These are phyloP conservation scores for Parmelia sp. DNA, from an alignment of 495 filamentous ascomycete species.

Conservation along the genomic window DNA sequence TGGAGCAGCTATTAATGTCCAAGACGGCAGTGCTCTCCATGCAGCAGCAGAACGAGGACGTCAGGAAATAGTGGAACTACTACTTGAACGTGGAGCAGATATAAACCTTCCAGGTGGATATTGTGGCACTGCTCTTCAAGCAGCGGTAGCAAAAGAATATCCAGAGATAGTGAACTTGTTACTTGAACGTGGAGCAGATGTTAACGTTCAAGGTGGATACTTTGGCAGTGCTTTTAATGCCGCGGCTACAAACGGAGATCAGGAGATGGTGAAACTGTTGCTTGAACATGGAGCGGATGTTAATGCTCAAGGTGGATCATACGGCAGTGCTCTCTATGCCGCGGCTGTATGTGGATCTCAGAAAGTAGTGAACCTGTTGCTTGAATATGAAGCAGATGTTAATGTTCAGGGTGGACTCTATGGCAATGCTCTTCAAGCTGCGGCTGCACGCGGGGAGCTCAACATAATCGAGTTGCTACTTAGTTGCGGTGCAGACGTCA, in stretches of 20 bases:
- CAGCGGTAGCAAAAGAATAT: neutral
- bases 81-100: neutral
- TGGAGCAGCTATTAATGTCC: conserved; percentile 19
- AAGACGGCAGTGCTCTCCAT: neutral
- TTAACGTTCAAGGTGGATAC: neutral
- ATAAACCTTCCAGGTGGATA: neutral
- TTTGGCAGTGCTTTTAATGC: neutral
- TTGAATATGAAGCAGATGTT: conserved; percentile 3
- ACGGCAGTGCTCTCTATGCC: neutral
- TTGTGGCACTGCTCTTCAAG: neutral
- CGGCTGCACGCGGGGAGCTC: conserved; percentile 7
- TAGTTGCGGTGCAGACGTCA: conserved; percentile 24
- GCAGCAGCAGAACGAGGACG: neutral
- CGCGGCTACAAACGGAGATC: neutral
- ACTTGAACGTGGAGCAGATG: neutral
- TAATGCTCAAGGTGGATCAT: neutral
- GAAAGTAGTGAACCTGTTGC: neutral
- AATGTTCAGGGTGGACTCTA: conserved; percentile 21
- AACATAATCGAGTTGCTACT: conserved; percentile 25
- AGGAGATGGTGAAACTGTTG: neutral
- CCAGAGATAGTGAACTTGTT: neutral
- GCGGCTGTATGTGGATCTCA: neutral
- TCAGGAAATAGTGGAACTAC: neutral
- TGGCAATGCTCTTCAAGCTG: conserved; percentile 29
- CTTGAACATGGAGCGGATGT: neutral